These are phyloP conservation scores for Xylaria palmicola DNA, from an alignment of 495 filamentous ascomycete species.

Conservation along the genomic window DNA sequence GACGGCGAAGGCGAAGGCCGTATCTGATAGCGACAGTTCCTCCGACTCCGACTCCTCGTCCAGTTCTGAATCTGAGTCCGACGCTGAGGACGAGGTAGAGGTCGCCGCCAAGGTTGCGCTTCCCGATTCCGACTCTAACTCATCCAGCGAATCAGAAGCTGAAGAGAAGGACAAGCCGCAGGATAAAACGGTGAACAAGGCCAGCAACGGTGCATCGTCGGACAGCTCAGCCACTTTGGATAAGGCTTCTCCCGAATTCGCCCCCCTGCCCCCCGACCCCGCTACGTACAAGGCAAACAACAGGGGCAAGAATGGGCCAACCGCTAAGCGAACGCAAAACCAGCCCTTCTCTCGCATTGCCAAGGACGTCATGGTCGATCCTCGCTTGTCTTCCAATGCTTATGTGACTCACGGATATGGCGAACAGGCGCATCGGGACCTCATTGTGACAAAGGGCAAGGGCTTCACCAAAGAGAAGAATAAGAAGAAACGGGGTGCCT, in stretches of 20 bases:
- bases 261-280: slow-evolving; percentile 50
- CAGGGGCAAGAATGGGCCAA: slow-evolving; percentile 37
- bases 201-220: slow-evolving; percentile 20
- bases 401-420: slow-evolving; percentile 87
- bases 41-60: slow-evolving; percentile 49
- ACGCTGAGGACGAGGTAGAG: slow-evolving; percentile 41
- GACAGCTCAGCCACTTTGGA: slow-evolving; percentile 44
- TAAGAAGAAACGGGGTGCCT: slow-evolving; percentile 86
- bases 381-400: slow-evolving; percentile 61
- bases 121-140: slow-evolving; percentile 37
- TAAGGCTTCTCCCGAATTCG: slow-evolving; percentile 41
- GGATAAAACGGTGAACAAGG: slow-evolving; percentile 12
- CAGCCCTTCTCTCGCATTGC: slow-evolving; percentile 65
- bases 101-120: slow-evolving; percentile 52
- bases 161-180: slow-evolving; percentile 35
- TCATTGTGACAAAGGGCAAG: slow-evolving; percentile 90
- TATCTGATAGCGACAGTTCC: slow-evolving; percentile 31
- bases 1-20: slow-evolving; percentile 6
- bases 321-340: slow-evolving; percentile 53
- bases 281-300: slow-evolving; percentile 40
- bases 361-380: slow-evolving; percentile 58
- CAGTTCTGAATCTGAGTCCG: slow-evolving; percentile 35
- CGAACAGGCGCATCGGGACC: slow-evolving; percentile 77
- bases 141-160: slow-evolving; percentile 39
- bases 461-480: slow-evolving; percentile 99